Percentiles rank a stretch among this genome's conserved stretches.
Evolutionary conservation across 495 filamentous ascomycete species (phyloP).

Genomic region (Podospora sp.): DNA sequence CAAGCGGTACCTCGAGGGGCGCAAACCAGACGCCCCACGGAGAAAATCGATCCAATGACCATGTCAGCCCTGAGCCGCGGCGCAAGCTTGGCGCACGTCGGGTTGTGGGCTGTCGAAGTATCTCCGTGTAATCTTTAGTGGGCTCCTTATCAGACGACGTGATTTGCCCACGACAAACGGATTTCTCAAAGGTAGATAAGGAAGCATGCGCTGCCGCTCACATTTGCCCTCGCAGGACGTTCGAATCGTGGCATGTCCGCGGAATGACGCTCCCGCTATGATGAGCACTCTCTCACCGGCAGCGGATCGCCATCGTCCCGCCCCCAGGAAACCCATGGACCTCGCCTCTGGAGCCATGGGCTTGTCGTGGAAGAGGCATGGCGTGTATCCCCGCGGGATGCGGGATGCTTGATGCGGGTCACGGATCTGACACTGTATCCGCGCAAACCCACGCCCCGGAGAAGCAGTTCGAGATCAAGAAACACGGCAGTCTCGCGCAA

Average conservation of each 20-base stretch:
- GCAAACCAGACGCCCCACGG: neutral
- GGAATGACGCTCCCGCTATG: constrained; percentile 2
- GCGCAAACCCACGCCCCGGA: constrained; percentile 3
- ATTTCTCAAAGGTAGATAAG: constrained; percentile 32
- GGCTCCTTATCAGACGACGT: constrained; percentile 34
- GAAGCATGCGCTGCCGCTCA: constrained; percentile 5
- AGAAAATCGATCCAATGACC: neutral
- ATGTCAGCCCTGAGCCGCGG: neutral
- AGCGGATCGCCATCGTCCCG: neutral
- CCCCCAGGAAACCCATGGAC: neutral
- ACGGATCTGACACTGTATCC: neutral
- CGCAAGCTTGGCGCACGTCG: neutral
- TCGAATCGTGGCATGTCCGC: constrained; percentile 13
- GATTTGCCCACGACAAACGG: constrained; percentile 27
- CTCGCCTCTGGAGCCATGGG: neutral
- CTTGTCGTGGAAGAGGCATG: neutral
- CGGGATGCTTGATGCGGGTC: neutral
- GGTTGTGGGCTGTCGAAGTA: constrained; percentile 20
- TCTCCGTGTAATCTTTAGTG: constrained; percentile 31
- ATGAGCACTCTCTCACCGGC: neutral
- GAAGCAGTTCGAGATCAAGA: constrained; percentile 1
- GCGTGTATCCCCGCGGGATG: constrained; percentile 3
- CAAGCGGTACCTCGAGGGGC: neutral
- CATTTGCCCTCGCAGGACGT: constrained; percentile 8
- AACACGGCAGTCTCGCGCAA: neutral